A percentile compares a stretch with the other conserved stretches of the same genome.
Evolutionary conservation across 257 asterid species (phyloP).

Genomic region (Salvia splendens): DNA sequence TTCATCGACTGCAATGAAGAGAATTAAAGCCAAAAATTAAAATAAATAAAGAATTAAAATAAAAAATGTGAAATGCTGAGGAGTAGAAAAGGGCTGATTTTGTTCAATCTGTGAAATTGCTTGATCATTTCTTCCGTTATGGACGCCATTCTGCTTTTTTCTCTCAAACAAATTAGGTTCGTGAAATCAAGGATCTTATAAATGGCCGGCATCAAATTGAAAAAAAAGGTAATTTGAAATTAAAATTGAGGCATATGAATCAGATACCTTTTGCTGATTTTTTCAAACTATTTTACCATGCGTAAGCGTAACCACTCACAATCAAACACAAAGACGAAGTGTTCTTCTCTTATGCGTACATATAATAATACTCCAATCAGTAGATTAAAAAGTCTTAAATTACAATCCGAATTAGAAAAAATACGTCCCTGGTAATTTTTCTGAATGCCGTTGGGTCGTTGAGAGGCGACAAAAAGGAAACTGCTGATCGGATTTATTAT

Average conservation of each 20-base stretch:
- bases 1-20: slow-evolving; percentile 65
- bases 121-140: slow-evolving; percentile 68
- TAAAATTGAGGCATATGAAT: background rate
- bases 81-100: slow-evolving; percentile 40
- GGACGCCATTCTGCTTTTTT: slow-evolving; percentile 47
- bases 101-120: slow-evolving; percentile 62
- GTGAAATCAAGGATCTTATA: slow-evolving; percentile 20
- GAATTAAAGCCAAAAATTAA: slow-evolving; percentile 32
- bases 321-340: too few species aligned
- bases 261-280: slow-evolving; percentile 29
- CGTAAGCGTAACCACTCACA: too few species aligned
- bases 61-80: slow-evolving; percentile 1
- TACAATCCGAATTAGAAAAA: too few species aligned
- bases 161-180: slow-evolving; percentile 7
- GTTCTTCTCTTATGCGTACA: too few species aligned
- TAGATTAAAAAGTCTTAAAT: too few species aligned
- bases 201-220: background rate
- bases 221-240: background rate
- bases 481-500: too few species aligned
- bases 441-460: too few species aligned
- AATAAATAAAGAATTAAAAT: background rate
- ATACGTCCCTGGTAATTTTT: too few species aligned
- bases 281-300: slow-evolving; percentile 18
- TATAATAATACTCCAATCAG: too few species aligned
- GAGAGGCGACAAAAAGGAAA: too few species aligned